Evolutionary conservation across 208 protist genomes (phyloP).

Genomic region (Crithidia fasciculata): DNA sequence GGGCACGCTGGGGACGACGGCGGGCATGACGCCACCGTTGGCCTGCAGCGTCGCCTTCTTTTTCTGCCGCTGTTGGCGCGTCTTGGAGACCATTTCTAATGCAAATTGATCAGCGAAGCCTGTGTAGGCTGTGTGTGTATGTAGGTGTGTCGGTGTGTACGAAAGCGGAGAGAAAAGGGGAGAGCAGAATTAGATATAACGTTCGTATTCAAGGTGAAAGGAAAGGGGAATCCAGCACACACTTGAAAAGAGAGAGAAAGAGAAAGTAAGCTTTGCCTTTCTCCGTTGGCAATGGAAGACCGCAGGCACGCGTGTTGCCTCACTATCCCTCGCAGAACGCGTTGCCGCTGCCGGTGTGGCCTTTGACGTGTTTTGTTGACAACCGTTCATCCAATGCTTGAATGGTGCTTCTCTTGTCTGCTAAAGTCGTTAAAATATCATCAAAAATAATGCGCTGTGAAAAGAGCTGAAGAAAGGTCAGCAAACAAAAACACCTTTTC

Average conservation of each 20-base stretch:
- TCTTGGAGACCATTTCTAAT: conserved; percentile 88
- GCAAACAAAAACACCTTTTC: too few species aligned
- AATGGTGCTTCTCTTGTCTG: too few species aligned
- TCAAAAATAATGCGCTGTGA: too few species aligned
- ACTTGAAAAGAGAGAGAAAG: too few species aligned
- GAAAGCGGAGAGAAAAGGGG: not conserved
- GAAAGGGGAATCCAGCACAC: not conserved
- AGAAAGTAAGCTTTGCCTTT: not conserved
- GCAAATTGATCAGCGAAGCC: not conserved
- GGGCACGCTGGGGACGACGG: conserved; percentile 60
- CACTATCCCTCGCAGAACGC: too few species aligned
- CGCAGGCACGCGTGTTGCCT: not conserved
- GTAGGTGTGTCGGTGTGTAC: not conserved
- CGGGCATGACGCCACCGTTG: conserved; percentile 71
- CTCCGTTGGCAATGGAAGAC: not conserved
- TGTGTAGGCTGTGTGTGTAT: not conserved
- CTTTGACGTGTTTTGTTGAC: too few species aligned
- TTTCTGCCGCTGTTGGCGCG: conserved; percentile 84
- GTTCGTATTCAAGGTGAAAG: not conserved
- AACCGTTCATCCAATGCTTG: too few species aligned
- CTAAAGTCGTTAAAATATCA: too few species aligned
- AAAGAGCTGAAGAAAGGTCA: not conserved
- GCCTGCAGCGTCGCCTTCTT: conserved; percentile 66
- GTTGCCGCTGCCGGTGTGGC: too few species aligned
- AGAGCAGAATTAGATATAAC: too few species aligned